Conservation (phyloP, 257 asterid genomes). For the Orobanche coerulescens region DNA sequence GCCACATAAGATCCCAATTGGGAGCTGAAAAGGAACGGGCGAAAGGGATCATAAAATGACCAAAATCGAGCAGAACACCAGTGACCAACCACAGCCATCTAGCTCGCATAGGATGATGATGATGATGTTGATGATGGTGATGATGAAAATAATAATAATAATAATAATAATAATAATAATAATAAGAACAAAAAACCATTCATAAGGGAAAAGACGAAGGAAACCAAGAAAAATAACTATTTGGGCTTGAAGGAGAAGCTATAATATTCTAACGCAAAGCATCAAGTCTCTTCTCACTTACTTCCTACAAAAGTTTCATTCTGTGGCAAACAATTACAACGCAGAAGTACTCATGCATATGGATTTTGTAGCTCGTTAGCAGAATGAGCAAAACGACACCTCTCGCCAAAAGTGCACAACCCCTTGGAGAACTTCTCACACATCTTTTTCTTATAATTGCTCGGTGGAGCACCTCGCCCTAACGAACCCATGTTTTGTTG, state of each 20-base stretch:
- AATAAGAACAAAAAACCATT: too few species aligned
- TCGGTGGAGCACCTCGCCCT: slow-evolving; percentile 17
- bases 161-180: too few species aligned
- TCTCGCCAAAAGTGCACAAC: slow-evolving; percentile 41
- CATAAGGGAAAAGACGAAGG: background rate
- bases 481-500: slow-evolving; percentile 15
- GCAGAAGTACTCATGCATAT: slow-evolving; percentile 7
- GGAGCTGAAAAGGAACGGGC: too few species aligned
- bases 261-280: background rate
- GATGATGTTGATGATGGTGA: too few species aligned
- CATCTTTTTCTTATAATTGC: slow-evolving; percentile 36
- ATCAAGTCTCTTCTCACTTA: background rate
- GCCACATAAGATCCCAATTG: too few species aligned
- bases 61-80: too few species aligned
- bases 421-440: slow-evolving; percentile 43
- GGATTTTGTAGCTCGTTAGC: too few species aligned
- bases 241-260: background rate
- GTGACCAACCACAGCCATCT: too few species aligned
- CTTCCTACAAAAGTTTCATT: background rate
- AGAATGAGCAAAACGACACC: slow-evolving; percentile 47
- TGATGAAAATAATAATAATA: too few species aligned
- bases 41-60: too few species aligned
- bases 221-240: background rate
- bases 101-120: too few species aligned
- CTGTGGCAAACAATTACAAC: background rate